A percentile compares a stretch with the other conserved stretches of the same genome.
Evolutionary conservation across 495 filamentous ascomycete species (phyloP).

Genomic region (Endocarpon pusillum): DNA sequence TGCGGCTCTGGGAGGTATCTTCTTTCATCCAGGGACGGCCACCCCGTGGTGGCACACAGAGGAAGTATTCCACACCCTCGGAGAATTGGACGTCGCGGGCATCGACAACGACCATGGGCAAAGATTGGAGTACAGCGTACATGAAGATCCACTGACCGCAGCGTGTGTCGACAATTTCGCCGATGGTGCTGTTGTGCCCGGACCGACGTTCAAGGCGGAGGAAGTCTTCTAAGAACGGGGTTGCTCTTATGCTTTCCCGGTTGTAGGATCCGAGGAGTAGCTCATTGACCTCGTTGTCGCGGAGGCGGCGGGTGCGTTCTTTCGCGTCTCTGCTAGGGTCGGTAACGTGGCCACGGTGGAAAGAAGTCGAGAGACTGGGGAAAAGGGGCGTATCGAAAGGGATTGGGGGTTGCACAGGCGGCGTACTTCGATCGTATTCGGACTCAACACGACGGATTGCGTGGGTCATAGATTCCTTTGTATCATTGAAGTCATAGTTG

Average conservation of each 20-base stretch:
- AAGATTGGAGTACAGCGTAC: slow-evolving; percentile 75
- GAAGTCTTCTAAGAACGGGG: slow-evolving; percentile 58
- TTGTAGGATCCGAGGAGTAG: slow-evolving; percentile 66
- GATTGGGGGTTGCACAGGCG: slow-evolving; percentile 78
- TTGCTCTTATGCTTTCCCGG: slow-evolving; percentile 40
- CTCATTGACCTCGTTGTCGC: slow-evolving; percentile 56
- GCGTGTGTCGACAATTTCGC: slow-evolving; percentile 61
- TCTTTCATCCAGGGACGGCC: slow-evolving; percentile 75
- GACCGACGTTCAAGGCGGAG: slow-evolving; percentile 67
- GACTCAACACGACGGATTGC: slow-evolving; percentile 55
- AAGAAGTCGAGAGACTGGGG: slow-evolving; percentile 45
- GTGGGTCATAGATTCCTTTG: slow-evolving; percentile 24
- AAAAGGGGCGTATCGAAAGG: slow-evolving; percentile 79
- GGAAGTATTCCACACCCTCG: slow-evolving; percentile 84
- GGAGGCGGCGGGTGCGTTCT: slow-evolving; percentile 48
- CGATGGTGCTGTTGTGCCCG: slow-evolving; percentile 48
- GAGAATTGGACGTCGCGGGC: slow-evolving; percentile 60
- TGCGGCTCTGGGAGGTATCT: slow-evolving; percentile 41
- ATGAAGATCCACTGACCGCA: slow-evolving; percentile 89
- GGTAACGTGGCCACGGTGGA: slow-evolving; percentile 40
- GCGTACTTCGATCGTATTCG: slow-evolving; percentile 76
- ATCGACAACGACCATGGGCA: slow-evolving; percentile 81
- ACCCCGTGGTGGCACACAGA: slow-evolving; percentile 77
- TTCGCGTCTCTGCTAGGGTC: slow-evolving; percentile 54
- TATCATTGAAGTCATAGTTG: slow-evolving; percentile 19